Conservation (phyloP, 352 stramenopile species). For the Pythium vanterpoolii region DNA sequence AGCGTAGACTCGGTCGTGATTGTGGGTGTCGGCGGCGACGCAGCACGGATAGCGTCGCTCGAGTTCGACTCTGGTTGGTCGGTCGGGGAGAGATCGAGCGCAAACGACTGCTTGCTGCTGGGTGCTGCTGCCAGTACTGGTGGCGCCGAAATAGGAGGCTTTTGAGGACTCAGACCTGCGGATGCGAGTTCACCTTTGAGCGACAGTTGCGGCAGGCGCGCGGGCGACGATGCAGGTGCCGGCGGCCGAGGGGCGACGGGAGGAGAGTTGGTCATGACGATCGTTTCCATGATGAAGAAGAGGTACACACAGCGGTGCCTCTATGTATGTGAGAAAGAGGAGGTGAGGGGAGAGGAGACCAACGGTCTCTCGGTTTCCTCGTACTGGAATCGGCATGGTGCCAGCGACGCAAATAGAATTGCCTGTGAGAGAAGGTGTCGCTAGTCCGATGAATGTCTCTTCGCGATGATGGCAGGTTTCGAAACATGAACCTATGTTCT, state of each 20-base stretch:
- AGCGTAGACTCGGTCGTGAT: conserved; percentile 6
- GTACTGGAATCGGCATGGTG: no score
- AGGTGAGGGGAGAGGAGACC: no score
- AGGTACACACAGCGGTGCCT: background rate
- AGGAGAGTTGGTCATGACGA: background rate
- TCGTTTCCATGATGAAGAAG: background rate
- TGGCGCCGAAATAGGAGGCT: background rate
- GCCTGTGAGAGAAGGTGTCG: no score
- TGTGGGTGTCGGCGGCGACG: background rate
- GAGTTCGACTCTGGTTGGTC: conserved; percentile 15
- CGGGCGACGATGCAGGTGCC: conserved; percentile 6
- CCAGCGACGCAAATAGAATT: no score
- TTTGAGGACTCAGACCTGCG: background rate
- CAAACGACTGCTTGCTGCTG: conserved; percentile 7
- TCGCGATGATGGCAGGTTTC: background rate
- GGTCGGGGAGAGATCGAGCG: conserved; percentile 9
- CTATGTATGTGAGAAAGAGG: no score
- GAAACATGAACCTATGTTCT: conserved; percentile 6
- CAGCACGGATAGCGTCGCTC: background rate
- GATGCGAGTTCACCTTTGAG: conserved; percentile 4
- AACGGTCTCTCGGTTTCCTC: no score
- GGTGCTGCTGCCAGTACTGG: background rate
- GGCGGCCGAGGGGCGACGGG: background rate
- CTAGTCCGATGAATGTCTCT: no score
- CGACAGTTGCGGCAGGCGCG: conserved; percentile 8